Base-by-base conservation (phyloP, 2,329 filamentous ascomycete genomes). In the Colletotrichum camelliae region DNA sequence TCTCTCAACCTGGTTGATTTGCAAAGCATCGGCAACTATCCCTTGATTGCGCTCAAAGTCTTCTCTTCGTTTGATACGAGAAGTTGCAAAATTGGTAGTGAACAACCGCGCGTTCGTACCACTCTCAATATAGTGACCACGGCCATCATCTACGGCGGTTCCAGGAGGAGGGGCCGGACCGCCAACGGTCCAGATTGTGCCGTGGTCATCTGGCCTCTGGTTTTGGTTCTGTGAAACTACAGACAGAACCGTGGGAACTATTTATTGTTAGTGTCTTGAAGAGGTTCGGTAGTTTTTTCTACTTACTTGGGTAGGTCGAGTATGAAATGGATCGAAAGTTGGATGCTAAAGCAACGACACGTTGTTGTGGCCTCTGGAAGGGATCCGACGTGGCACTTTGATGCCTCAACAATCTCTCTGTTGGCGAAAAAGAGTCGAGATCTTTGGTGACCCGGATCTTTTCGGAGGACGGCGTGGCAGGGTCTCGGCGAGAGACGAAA, bases 101-200 rank as follows among this genome's bases (percentile, higher is more conserved):
- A 89, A 91, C n/a, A 91, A 86, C 7, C 93, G 94, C 52, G 95
- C 94, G 81, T 92, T 95, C 2, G 93, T 94, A 35, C 94, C 91
- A 80, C 92, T 94, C 69, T 90, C 91, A n/a, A 94, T 81, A 67
- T 93, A 84, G 31, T 90, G 90, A 31, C 93, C 93, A 74, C 89
- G 89, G 2, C 93, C 94, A 82, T 93, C 89, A 62, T 93, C 86
- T 24, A 93, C 86, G 15, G 89, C 89, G 18, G 88, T 85, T 31
- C 86, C 86, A 43, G 35, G 57, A 9, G 87, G 86, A n/a, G 91
- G 90, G 66, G 91, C 90, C 12, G 91, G 81, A n/a, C 94, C 94
- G 31, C 95, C 94, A 13, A 97, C 92, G 21, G 92, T 91, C 95
- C 95, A 98, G 21, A 96, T 89, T 12, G 93, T 90, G 4, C 94